A percentile compares a stretch with the other conserved stretches of the same genome.
Conservation (phyloP, 176 grass and related monocot species). For the Chrysopogon serrulatus region DNA sequence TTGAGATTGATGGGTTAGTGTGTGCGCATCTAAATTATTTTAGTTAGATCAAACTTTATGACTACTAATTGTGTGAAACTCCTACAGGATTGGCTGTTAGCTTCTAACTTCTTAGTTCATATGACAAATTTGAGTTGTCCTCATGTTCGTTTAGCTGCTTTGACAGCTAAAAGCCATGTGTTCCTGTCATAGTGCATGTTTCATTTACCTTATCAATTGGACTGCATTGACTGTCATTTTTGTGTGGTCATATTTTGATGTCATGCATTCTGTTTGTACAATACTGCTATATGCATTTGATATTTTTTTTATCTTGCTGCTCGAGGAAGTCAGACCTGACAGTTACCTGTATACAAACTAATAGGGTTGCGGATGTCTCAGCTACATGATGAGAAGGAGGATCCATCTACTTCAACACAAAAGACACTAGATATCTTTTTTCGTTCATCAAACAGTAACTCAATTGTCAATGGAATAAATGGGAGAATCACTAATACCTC, state of each 20-base stretch:
- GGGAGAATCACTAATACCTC: not conserved
- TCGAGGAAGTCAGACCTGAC: not conserved
- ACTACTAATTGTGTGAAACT: not conserved
- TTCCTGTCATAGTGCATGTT: constrained; percentile 16
- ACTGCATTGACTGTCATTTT: not conserved
- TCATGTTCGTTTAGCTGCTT: constrained; percentile 5
- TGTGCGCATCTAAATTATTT: not conserved
- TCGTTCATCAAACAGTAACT: constrained; percentile 5
- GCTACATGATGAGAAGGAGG: constrained; percentile 58
- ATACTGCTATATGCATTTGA: not conserved
- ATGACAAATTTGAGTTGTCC: not conserved
- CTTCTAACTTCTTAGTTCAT: not conserved
- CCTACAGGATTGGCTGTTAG: not conserved
- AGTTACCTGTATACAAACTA: constrained; percentile 6
- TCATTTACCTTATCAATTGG: constrained; percentile 9
- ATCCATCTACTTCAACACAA: constrained; percentile 50
- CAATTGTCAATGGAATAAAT: constrained; percentile 10
- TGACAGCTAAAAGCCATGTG: not conserved
- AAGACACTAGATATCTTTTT: constrained; percentile 76
- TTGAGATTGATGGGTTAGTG: constrained; percentile 89
- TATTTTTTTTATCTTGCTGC: not conserved
- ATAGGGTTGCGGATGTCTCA: constrained; percentile 87
- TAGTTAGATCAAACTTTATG: not conserved
- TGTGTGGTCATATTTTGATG: constrained; percentile 11
- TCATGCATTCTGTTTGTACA: not conserved